Evolutionary conservation across 2,329 filamentous ascomycete genomes (phyloP).

Genomic region (Diaporthe nobilis): DNA sequence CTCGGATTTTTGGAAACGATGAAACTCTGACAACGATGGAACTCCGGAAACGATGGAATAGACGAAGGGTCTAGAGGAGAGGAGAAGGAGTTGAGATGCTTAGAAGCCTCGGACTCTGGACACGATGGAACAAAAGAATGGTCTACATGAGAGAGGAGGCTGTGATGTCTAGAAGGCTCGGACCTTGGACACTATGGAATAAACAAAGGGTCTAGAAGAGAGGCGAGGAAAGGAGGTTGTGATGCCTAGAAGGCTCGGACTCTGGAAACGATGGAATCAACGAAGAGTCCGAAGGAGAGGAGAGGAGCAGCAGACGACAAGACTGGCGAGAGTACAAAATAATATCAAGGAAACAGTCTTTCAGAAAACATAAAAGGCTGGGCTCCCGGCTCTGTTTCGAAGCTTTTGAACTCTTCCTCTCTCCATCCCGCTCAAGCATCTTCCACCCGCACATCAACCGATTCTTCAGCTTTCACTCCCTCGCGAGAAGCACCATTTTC

Average conservation of each 20-base stretch:
- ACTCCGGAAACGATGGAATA: too few relatives aligned
- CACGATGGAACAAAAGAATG: neutral
- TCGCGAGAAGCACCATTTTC: neutral
- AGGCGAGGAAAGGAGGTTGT: neutral
- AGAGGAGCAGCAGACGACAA: neutral
- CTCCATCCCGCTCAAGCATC: constrained; percentile 24
- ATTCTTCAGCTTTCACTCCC: neutral
- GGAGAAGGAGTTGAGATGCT: neutral
- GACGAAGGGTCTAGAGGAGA: too few relatives aligned
- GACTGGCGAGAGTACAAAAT: neutral
- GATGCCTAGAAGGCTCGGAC: neutral
- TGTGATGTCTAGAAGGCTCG: neutral
- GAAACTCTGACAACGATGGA: too few relatives aligned
- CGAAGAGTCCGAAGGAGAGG: neutral
- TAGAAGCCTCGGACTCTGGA: neutral
- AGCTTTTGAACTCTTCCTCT: neutral
- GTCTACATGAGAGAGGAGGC: neutral
- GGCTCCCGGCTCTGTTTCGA: neutral
- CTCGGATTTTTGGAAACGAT: neutral
- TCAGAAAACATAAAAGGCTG: constrained; percentile 10
- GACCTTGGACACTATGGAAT: neutral
- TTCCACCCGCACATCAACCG: neutral
- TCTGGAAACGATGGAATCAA: neutral
- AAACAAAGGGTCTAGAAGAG: neutral
- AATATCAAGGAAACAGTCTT: neutral